Conservation (phyloP, 768 basidiomycete genomes). For the Agrocybe praecox region DNA sequence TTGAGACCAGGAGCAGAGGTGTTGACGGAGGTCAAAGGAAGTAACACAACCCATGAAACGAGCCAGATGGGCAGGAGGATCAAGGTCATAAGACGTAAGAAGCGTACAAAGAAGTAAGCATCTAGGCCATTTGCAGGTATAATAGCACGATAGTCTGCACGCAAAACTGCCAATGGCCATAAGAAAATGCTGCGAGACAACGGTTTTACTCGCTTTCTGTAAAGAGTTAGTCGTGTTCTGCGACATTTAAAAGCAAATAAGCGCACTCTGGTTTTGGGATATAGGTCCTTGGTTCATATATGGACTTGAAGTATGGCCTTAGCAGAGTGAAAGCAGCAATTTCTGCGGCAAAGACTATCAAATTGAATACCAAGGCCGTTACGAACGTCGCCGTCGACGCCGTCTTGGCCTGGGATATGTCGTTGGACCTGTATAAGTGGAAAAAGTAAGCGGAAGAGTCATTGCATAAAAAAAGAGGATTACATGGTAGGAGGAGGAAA, state of each 20-base stretch:
- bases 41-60: conserved; percentile 81
- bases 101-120: conserved; percentile 93
- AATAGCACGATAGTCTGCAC: conserved; percentile 62
- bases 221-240: not conserved
- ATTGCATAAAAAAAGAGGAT: not conserved
- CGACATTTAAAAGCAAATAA: not conserved
- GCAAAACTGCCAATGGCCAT: conserved; percentile 71
- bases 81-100: conserved; percentile 80
- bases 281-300: conserved; percentile 89
- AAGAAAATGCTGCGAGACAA: conserved; percentile 51
- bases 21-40: conserved; percentile 70
- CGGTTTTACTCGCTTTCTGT: conserved; percentile 59
- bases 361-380: conserved; percentile 86
- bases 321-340: conserved; percentile 80
- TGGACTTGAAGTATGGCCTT: conserved; percentile 80
- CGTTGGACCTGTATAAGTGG: conserved; percentile 30
- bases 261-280: conserved; percentile 45
- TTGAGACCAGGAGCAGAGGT: conserved; percentile 46
- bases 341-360: conserved; percentile 69
- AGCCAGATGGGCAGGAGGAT: conserved; percentile 91
- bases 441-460: not conserved
- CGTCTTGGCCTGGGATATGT: conserved; percentile 41
- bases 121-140: conserved; percentile 79
- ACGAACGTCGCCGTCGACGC: conserved; percentile 81
- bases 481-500: conserved; percentile 13